A percentile compares a stretch with the other conserved stretches of the same genome.
phyloP scores from a whole-genome alignment of 371 early-diverging fungal genomes.

The Mortierella sp. region DNA sequence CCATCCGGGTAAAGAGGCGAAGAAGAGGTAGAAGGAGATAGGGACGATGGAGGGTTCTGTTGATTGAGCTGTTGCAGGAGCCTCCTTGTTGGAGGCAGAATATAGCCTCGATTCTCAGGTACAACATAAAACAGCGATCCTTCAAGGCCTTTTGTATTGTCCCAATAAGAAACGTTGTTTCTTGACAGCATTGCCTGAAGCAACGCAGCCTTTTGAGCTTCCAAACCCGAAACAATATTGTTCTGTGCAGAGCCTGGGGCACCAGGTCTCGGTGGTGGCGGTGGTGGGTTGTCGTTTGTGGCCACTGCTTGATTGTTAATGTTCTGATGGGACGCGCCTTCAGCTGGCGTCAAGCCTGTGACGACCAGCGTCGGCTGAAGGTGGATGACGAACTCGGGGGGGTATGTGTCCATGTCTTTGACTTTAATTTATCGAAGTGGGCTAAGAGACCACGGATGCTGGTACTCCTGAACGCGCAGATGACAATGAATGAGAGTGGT shows the following conservation, averaged over 20 bases:
- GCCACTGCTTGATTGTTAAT: not conserved
- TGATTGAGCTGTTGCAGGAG: conserved; percentile 48
- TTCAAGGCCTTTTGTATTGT: conserved; percentile 55
- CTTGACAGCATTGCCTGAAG: conserved; percentile 55
- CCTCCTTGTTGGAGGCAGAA: conserved; percentile 54
- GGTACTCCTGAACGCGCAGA: conserved; percentile 6
- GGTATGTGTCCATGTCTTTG: conserved; percentile 73
- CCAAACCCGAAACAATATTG: conserved; percentile 17
- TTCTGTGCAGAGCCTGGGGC: conserved; percentile 13
- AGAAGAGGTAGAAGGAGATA: conserved; percentile 77
- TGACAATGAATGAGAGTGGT: not conserved
- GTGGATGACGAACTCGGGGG: conserved; percentile 77
- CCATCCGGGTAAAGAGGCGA: conserved; percentile 90
- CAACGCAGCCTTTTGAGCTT: conserved; percentile 37
- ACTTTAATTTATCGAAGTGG: not conserved
- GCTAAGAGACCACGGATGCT: not conserved
- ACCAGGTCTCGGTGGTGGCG: conserved; percentile 33
- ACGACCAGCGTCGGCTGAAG: conserved; percentile 79
- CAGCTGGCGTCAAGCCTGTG: conserved; percentile 64
- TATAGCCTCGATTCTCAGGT: conserved; percentile 56
- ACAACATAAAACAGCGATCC: conserved; percentile 57
- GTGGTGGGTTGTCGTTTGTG: conserved; percentile 24
- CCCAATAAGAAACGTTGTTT: conserved; percentile 56
- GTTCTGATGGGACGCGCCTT: conserved; percentile 40
- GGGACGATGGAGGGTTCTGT: conserved; percentile 61